These are phyloP conservation scores for Penicillium fimorum DNA, from an alignment of 495 filamentous ascomycete species.

Conservation along the genomic window DNA sequence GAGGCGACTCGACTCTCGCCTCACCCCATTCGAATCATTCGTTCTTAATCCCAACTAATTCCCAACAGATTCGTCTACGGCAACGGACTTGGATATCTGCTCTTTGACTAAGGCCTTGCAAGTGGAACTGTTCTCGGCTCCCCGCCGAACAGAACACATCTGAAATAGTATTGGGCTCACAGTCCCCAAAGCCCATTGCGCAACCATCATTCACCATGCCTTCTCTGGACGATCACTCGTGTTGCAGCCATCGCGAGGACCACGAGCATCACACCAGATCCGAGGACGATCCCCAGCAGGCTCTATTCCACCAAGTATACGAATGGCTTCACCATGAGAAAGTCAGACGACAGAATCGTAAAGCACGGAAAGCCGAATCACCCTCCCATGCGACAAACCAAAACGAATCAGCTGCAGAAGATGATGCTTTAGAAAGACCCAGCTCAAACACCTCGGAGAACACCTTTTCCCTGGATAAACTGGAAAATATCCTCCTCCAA, in stretches of 20 bases:
- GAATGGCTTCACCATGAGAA: slow-evolving; percentile 82
- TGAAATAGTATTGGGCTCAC: slow-evolving; percentile 31
- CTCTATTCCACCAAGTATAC: slow-evolving; percentile 66
- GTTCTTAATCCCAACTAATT: slow-evolving; percentile 17
- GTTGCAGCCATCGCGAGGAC: slow-evolving; percentile 28
- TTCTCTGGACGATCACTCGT: slow-evolving; percentile 34
- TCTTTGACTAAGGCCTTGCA: slow-evolving; percentile 27
- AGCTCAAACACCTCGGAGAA: slow-evolving; percentile 49
- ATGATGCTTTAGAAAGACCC: slow-evolving; percentile 29
- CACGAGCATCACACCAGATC: slow-evolving; percentile 29
- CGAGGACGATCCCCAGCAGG: slow-evolving; percentile 37
- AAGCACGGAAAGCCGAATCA: slow-evolving; percentile 35
- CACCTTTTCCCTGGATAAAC: slow-evolving; percentile 60
- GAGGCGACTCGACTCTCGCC: slow-evolving; percentile 2
- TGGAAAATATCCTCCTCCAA: slow-evolving; percentile 66
- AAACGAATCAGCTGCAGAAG: slow-evolving; percentile 26
- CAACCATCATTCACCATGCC: slow-evolving; percentile 31
- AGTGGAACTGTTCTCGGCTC: slow-evolving; percentile 25
- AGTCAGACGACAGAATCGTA: slow-evolving; percentile 55
- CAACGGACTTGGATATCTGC: slow-evolving; percentile 30
- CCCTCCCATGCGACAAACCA: slow-evolving; percentile 22
- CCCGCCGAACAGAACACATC: slow-evolving; percentile 23
- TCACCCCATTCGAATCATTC: slow-evolving; percentile 10
- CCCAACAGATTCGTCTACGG: slow-evolving; percentile 31
- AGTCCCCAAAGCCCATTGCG: slow-evolving; percentile 25